Conservation (phyloP, 2,329 filamentous ascomycete genomes). For the Byssothecium circinans region DNA sequence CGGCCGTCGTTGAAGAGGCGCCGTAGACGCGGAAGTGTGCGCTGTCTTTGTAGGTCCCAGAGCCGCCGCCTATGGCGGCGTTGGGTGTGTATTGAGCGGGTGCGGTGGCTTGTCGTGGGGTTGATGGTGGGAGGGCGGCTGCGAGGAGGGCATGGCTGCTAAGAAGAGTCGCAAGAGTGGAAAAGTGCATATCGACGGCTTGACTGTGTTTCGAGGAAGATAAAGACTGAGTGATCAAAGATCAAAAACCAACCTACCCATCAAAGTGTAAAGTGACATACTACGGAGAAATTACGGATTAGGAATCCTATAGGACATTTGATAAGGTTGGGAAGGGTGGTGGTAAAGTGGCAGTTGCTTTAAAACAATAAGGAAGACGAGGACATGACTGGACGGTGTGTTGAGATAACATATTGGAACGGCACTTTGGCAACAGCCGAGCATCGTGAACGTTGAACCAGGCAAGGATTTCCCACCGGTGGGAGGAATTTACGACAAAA, state of each 20-base stretch:
- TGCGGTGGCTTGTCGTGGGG: slow-evolving; percentile 4
- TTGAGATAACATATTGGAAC: background rate
- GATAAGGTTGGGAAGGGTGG: background rate
- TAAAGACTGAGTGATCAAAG: background rate
- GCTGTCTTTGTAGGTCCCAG: slow-evolving; percentile 13
- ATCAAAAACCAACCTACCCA: background rate
- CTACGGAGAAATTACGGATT: background rate
- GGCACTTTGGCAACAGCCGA: background rate
- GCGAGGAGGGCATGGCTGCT: slow-evolving; percentile 2
- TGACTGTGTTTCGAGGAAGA: background rate
- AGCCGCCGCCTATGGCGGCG: slow-evolving; percentile 17
- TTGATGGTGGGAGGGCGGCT: slow-evolving; percentile 3
- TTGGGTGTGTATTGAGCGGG: slow-evolving; percentile 17
- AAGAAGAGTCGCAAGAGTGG: background rate
- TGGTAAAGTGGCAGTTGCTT: background rate
- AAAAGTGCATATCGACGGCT: background rate
- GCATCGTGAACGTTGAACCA: background rate
- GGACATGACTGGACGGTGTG: background rate
- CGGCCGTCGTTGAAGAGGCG: slow-evolving; percentile 26
- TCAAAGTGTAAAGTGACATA: background rate
- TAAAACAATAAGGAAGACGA: background rate
- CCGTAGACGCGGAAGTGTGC: slow-evolving; percentile 48
- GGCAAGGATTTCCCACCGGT: background rate
- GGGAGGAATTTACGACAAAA: background rate
- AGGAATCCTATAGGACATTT: background rate